Base-by-base conservation (phyloP, 257 asterid species). In the Ilex aquifolium region DNA sequence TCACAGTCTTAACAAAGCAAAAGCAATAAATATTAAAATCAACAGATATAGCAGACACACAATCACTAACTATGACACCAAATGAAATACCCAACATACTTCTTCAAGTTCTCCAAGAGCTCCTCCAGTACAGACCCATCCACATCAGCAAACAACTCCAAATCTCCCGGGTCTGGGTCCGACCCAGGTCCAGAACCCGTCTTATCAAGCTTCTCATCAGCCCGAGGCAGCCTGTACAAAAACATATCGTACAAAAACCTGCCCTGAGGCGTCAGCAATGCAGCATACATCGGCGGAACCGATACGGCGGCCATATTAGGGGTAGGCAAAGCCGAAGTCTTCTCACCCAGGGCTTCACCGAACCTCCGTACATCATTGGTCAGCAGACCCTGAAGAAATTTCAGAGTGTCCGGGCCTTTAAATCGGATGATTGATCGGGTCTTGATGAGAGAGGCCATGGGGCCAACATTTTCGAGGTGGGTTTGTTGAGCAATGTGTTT, bases 391-490 rank as follows among this genome's bases (percentile, higher is more conserved):
- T 91, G 98, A 31, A 91, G 89, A 74, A 83, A 88, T 60, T 85
- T 91, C 53, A 86, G 46, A 54, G 95, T 80, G 39, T 88, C 97
- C 70, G 95, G 93, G 7, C 98, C 98, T 49, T 57, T 85, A 63
- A 91, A 86, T 11, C 95, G 95, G 83, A 91, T 81, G 0, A 88
- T 82, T 53, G 97, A 82, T 60, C 98, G 87, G 80, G 93, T 69
- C 63, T 76, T 76, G 71, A 91, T 85, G 29, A 67, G 84, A 74
- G 81, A 73, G 44, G 95, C 85, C 76, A 91, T 71, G 42, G 88
- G 80, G 32, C 86, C 90, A n/a, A 76, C 83, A 39, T 76, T 70
- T 27, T 65, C 79, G 66, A 85, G 81, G 31, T 75, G 80, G 64
- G 91, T 62, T 53, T 76, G 64, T 14, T 46, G 52, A 42, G 48